A percentile compares a stretch with the other conserved stretches of the same genome.
These are phyloP conservation scores for Wickerhamiella alocasiicola DNA, from an alignment of 805 yeast species.

Conservation along the genomic window DNA sequence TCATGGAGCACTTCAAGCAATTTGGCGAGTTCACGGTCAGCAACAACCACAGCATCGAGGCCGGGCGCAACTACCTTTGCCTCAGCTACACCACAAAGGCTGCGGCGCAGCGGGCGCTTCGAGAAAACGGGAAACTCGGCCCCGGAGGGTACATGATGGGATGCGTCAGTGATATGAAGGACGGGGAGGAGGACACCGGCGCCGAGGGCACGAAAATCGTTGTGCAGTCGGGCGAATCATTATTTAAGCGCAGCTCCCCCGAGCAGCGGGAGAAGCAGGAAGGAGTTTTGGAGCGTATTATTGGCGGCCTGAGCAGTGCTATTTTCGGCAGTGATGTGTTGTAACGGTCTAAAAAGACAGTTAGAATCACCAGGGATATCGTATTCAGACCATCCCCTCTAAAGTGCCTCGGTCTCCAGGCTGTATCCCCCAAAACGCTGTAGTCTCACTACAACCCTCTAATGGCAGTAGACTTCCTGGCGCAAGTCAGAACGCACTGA, in stretches of 20 bases:
- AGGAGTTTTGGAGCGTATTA: background rate
- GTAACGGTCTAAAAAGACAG: no score
- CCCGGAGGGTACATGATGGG: constrained; percentile 51
- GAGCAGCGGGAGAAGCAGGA: background rate
- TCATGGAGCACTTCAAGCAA: constrained; percentile 61
- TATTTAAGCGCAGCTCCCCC: no score
- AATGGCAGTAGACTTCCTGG: no score
- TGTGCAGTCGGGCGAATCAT: no score
- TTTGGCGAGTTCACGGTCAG: constrained; percentile 66
- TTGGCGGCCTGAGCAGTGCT: constrained; percentile 1
- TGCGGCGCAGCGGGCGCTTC: constrained; percentile 70
- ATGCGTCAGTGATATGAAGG: constrained; percentile 39
- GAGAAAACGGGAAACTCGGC: constrained; percentile 65
- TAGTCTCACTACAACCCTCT: no score
- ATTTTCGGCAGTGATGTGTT: constrained; percentile 3
- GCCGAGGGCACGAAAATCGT: no score
- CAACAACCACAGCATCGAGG: constrained; percentile 53
- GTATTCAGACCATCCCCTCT: no score
- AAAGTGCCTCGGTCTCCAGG: no score
- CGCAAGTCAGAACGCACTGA: no score
- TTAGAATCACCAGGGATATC: no score
- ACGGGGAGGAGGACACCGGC: background rate
- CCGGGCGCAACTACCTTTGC: constrained; percentile 88
- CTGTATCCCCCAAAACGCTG: no score
- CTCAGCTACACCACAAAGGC: constrained; percentile 65